phyloP scores from a whole-genome alignment of 768 basidiomycete genomes.

The Termitomyces sp. region DNA sequence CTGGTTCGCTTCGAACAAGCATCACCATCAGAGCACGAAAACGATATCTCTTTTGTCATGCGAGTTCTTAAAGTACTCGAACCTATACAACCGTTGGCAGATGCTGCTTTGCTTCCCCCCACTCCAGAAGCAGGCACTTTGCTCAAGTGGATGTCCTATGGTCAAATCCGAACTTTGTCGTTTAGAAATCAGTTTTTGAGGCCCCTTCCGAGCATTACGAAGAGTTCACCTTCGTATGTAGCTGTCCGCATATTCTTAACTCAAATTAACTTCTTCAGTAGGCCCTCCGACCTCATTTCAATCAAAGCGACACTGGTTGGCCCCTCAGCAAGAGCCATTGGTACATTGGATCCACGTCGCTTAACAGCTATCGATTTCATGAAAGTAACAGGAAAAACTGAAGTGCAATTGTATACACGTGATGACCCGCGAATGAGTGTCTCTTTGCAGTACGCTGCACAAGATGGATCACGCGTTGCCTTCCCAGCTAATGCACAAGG shows the following conservation, averaged over 20 bases:
- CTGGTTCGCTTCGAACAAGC: background rate
- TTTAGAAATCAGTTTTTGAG: background rate
- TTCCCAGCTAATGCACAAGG: background rate
- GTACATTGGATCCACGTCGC: background rate
- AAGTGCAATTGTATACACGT: background rate
- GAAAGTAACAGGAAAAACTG: fast-evolving
- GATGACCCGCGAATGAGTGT: background rate
- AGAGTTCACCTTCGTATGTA: background rate
- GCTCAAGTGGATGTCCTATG: background rate
- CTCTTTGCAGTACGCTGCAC: background rate
- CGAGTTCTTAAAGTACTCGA: background rate
- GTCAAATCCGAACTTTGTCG: background rate
- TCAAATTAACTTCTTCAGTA: background rate
- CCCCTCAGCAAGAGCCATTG: background rate
- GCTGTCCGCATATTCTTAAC: background rate
- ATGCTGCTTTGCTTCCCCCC: background rate
- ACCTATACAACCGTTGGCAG: background rate
- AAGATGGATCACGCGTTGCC: background rate
- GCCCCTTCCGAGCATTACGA: background rate
- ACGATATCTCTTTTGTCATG: background rate
- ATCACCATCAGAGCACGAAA: background rate
- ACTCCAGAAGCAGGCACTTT: background rate
- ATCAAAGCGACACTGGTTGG: background rate
- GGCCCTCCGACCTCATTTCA: background rate
- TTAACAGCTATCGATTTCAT: background rate